Base-by-base conservation (phyloP, 2,329 filamentous ascomycete species). In the Teratosphaeriaceae sp. region DNA sequence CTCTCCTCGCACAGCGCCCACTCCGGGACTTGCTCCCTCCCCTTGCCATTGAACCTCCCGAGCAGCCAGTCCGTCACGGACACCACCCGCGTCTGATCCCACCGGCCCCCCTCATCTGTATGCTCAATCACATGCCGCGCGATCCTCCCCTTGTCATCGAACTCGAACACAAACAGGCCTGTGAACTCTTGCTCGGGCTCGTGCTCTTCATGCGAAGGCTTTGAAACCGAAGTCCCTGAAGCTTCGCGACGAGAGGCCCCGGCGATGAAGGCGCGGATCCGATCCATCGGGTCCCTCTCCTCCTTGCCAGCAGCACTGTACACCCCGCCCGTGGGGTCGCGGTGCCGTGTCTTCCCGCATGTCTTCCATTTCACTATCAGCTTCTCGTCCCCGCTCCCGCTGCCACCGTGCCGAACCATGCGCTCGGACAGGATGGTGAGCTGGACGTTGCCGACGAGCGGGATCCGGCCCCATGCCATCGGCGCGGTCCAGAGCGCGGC, bases 401-500 rank as follows among this genome's bases (percentile, higher is more conserved):
- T 59, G 30, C 65, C 75, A 65, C 59, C 74, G 47, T 78, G 76
- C 44, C 67, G 64, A 13, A 84, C 79, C 77, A 98, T 92, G 54
- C 90, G 85, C 70, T 95, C 89, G 11, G 86, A 90, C 15, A 94
- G 66, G 40, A 98, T 92, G 55, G 87, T 81, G 9, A 98, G 76
- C 54, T 81, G 82, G 34, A 96, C 87, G 58, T 95, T 94, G 52
- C 90, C 89, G 23, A 96, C 77, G 16, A 97, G 79, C 2, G 92
- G 92, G 1, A 98, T 76, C 21, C 86, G 80, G 58, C 94, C 94
- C 92, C 92, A 98, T 22, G 89, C 90, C 40, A 98, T 84, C 0
- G 92, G 92, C 0, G 89, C 88, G 0, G 92, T 96, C 89, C 89
- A 97, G 27, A 98, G 73, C 2, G 92, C 92, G 15, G 92, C 90